These are phyloP conservation scores for Boletus eberwhitei DNA, from an alignment of 768 basidiomycete species.

Conservation along the genomic window DNA sequence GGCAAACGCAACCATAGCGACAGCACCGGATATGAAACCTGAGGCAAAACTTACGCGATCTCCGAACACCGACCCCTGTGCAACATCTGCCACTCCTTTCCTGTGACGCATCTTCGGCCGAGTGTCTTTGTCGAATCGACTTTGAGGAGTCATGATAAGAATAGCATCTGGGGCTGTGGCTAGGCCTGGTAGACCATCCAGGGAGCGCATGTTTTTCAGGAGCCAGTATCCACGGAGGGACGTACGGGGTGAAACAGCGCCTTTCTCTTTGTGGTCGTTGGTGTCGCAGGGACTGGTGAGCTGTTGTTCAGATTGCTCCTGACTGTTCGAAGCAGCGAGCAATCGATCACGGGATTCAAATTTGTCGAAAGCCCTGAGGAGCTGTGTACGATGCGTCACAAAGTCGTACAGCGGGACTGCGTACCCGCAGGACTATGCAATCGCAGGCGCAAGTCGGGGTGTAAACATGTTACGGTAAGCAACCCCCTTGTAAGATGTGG, in stretches of 20 bases:
- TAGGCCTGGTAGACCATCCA: constrained; percentile 58
- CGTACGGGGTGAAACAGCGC: constrained; percentile 12
- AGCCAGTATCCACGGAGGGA: constrained; percentile 56
- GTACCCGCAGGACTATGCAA: constrained; percentile 59
- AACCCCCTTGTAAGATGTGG: neutral
- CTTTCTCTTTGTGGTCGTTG: constrained; percentile 1
- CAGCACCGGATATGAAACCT: constrained; percentile 19
- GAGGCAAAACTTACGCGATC: constrained; percentile 8
- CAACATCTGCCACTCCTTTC: neutral
- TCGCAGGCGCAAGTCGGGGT: neutral
- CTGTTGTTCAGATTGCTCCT: neutral
- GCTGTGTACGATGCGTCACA: constrained; percentile 50
- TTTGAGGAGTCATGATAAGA: constrained; percentile 5
- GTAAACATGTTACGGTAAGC: neutral
- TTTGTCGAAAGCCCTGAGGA: constrained; percentile 40
- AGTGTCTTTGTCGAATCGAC: constrained; percentile 18
- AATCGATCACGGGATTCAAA: constrained; percentile 42
- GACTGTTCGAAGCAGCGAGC: neutral
- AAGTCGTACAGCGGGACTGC: constrained; percentile 62
- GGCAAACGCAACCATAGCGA: constrained; percentile 6
- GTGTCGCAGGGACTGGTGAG: neutral
- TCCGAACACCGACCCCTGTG: neutral
- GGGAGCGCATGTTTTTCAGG: constrained; percentile 43
- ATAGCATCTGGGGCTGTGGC: constrained; percentile 24
- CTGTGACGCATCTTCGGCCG: constrained; percentile 7